Evolutionary conservation across 139 green algal species (phyloP), one percentile per base, ranked within the genome.

Genomic region (Micractinium sp.): DNA sequence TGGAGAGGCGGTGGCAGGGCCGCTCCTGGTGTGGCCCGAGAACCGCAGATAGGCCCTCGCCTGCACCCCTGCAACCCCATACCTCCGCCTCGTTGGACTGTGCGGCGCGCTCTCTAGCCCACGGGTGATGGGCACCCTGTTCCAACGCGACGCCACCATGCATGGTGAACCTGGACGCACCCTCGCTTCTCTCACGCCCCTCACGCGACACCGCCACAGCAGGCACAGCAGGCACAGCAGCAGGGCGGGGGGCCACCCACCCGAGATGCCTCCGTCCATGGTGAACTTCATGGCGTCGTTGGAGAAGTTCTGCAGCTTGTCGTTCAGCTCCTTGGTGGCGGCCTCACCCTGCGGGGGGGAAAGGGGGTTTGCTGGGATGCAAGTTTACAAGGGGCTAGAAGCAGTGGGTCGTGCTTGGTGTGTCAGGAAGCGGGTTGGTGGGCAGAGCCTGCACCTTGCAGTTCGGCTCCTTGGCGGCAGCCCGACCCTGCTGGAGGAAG

Each of bases 281-380:
- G 96, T 96, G 93, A 99, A 99, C 90, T 97, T 95, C 91, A 96
- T 96, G 67, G 98, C 98, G 71, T 98, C 96, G 71, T 99, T 98
- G 33, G 96, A 97, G 93, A 99, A 99, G 91, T 98, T 78, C 85
- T 92, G 88, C 79, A 99, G 97, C 96, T 99, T 99, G 79, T 97
- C 93, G 90, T 99, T 99, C 29, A 99, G 94, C 80, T 96, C 96
- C 38, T 91, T 90, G 23, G 97, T 99, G 41, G 95, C 94, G 23
- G 92, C 90, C 93, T 99, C 97, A 74, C 98, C 98, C 95, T 99
- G 98, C 61, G 47, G 33, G 9, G 35, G 19, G 1, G 36, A 13
- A 12, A 33, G 76, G 22, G 22, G 36, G 35, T n/a, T n/a, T n/a
- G n/a, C n/a, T n/a, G n/a, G n/a, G n/a, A n/a, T n/a, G n/a, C n/a